A percentile compares a stretch with the other conserved stretches of the same genome.
These are phyloP conservation scores for Blumeriella jaapii DNA, from an alignment of 2,329 filamentous ascomycete species.

Conservation along the genomic window DNA sequence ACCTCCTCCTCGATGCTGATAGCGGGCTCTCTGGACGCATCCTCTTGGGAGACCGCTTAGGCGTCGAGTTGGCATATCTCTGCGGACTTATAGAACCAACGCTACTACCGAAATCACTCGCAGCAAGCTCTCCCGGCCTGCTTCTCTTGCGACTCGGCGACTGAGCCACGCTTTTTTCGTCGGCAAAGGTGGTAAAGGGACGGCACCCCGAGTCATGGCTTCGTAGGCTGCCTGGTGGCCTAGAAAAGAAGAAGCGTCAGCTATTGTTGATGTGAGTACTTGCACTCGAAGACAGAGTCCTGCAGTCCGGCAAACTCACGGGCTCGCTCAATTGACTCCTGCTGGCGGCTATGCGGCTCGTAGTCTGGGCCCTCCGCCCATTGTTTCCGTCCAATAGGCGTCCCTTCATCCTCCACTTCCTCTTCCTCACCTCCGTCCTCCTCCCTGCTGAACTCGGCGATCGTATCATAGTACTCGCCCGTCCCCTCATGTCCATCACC, in stretches of 20 bases:
- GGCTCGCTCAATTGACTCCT: not conserved
- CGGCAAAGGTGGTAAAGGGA: constrained; percentile 1
- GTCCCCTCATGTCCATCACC: too few relatives aligned
- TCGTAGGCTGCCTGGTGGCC: constrained; percentile 7
- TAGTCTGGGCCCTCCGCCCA: not conserved
- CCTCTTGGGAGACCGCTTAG: constrained; percentile 3
- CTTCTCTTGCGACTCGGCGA: constrained; percentile 9
- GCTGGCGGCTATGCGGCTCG: not conserved
- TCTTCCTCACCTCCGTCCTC: too few relatives aligned
- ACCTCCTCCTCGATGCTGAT: constrained; percentile 5
- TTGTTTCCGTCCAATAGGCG: too few relatives aligned
- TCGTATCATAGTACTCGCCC: too few relatives aligned
- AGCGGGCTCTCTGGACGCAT: constrained; percentile 2
- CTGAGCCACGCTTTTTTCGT: constrained; percentile 1
- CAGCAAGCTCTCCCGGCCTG: constrained; percentile 7
- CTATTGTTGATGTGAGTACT: not conserved
- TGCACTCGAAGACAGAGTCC: not conserved
- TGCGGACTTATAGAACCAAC: constrained; percentile 8
- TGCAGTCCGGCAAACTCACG: not conserved
- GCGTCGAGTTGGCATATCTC: constrained; percentile 7
- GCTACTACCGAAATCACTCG: constrained; percentile 9
- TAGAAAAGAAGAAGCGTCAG: not conserved
- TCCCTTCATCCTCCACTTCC: too few relatives aligned
- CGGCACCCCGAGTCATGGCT: constrained; percentile 9
- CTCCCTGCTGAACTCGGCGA: too few relatives aligned